Evolutionary conservation across 2,329 filamentous ascomycete genomes (phyloP).

Genomic region (Colletotrichum aenigma): DNA sequence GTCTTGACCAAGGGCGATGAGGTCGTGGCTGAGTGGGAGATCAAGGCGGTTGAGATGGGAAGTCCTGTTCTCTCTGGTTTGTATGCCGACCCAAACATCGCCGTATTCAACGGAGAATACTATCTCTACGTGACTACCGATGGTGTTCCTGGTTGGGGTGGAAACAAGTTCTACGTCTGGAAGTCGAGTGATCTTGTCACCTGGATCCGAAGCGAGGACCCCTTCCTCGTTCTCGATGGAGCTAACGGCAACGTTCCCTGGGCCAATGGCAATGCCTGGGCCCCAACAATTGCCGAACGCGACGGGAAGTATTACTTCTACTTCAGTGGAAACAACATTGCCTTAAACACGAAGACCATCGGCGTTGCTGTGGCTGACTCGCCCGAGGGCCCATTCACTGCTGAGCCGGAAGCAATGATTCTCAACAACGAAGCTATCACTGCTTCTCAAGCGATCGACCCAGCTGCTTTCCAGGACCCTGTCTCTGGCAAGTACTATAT

Average conservation of each 20-base stretch:
- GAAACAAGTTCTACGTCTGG: slow-evolving; percentile 52
- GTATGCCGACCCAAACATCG: slow-evolving; percentile 53
- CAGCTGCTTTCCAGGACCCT: slow-evolving; percentile 65
- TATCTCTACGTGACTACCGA: slow-evolving; percentile 54
- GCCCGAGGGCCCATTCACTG: slow-evolving; percentile 64
- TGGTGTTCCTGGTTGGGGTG: slow-evolving; percentile 47
- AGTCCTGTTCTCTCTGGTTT: slow-evolving; percentile 42
- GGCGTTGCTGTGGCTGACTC: slow-evolving; percentile 62
- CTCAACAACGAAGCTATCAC: slow-evolving; percentile 52
- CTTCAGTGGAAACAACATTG: slow-evolving; percentile 59
- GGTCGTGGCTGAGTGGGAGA: slow-evolving; percentile 10
- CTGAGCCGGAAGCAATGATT: slow-evolving; percentile 57
- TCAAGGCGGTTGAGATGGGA: slow-evolving; percentile 22
- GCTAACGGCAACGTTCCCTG: slow-evolving; percentile 61
- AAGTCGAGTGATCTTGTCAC: slow-evolving; percentile 45
- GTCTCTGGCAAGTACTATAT: slow-evolving; percentile 61
- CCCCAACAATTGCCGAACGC: slow-evolving; percentile 64
- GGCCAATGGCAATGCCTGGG: slow-evolving; percentile 71
- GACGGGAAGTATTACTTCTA: slow-evolving; percentile 69
- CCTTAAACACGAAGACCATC: slow-evolving; percentile 58
- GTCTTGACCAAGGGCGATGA: slow-evolving; percentile 9
- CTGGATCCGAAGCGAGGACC: slow-evolving; percentile 44
- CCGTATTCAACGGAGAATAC: slow-evolving; percentile 44
- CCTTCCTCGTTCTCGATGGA: slow-evolving; percentile 50
- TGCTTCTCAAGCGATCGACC: slow-evolving; percentile 59